Evolutionary conservation across 495 filamentous ascomycete genomes (phyloP), one percentile per base, ranked within the genome.

Genomic region (Pyrenopolyporus hunteri): DNA sequence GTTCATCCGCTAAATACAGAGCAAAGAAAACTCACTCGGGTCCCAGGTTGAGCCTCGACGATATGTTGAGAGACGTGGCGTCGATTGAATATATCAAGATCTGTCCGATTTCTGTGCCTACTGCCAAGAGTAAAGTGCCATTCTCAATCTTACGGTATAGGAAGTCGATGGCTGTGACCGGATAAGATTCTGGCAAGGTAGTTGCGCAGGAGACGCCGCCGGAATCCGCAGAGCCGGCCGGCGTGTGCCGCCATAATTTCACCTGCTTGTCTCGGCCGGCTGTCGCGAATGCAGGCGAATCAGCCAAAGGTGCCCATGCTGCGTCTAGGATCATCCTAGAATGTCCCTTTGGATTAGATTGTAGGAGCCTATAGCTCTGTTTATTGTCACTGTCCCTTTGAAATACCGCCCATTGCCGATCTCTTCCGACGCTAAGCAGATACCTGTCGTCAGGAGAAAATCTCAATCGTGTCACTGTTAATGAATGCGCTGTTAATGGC

Each of bases 341-440:
- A 73, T 99, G 94, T 1, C 88, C 93, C 74, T 94, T 96, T 1
- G 87, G 83, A 60, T 94, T 90, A 6, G 83, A 78, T 37, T 84
- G 73, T 13, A 79, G 56, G 2, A 88, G 74, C 35, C 70, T 75
- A 55, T 89, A 96, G 14, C 63, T 63, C 8, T 47, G 59, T 0
- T 58, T 69, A 2, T 70, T 77, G 6, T 70, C 69, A 23, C 23
- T 35, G 6, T 52, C 63, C 36, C 83, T 76, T 57, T 84, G 70
- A 64, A 91, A 98, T 6, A 98, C 78, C 0, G 83, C 86, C 93
- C 93, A 98, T 70, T 92, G 89, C 31, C 94, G 78, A 69, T 99
- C 94, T 54, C 95, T 82, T 2, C 93, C 93, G 9, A 97, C 93
- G 64, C 92, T 97, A 4, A 98, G 78, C 13, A 99, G 74, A 36